Evolutionary conservation across 257 asterid species (phyloP), one percentile per base, ranked within the genome.

Genomic region (Solanum bulbocastanum): DNA sequence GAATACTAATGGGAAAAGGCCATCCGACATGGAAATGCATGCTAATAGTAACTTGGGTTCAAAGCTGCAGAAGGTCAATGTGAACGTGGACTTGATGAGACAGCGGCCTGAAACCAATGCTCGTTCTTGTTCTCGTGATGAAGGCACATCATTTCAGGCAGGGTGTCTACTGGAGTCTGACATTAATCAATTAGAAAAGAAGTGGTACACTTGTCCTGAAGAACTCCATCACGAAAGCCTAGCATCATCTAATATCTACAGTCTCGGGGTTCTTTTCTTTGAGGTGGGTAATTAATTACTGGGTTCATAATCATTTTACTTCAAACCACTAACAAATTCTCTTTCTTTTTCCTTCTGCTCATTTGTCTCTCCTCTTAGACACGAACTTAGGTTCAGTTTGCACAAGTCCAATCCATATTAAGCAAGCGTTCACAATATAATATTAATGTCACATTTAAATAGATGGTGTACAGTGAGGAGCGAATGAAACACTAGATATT

Each of bases 211-310:
- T 46, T 72, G 88, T 89, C 94, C 93, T 2, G 91, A 86, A 83
- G 89, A 82, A 68, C 81, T 87, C 37, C 36, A 72, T 30, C 72
- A 30, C 33, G 42, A 39, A 83, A 90, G 82, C 72, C 87, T 90
- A 33, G 84, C 74, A 58, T 69, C 92, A 81, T 88, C 89, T 71
- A 93, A 93, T 85, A 87, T 92, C 89, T 93, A 91, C 71, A 83
- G 90, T 44, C 60, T 92, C 79, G 96, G 95, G 84, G 83, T 92
- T 72, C 62, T 93, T 86, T 88, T 93, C 69, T 93, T 93, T 85
- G 94, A 92, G 94, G 93, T 92, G 35, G 56, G 88, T 37, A 78
- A 73, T 71, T 14, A 73, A 37, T 40, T 56, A 30, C 81, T 73
- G 81, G 30, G 81, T 35, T 73, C 46, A 20, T 35, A 35, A 35